Evolutionary conservation across 2,329 filamentous ascomycete species (phyloP).

Genomic region (Septoria linicola): DNA sequence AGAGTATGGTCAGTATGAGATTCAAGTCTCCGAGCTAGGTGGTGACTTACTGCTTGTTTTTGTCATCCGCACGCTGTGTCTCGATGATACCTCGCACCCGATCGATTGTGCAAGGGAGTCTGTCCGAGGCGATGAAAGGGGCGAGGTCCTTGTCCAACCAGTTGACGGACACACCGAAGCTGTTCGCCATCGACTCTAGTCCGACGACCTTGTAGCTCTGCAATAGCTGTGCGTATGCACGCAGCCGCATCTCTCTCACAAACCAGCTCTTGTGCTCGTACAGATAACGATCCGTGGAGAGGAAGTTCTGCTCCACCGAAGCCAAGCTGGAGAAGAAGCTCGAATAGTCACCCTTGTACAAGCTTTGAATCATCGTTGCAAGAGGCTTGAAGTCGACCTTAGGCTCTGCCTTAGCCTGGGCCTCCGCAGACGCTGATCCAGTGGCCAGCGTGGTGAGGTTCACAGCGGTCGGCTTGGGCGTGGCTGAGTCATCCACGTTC

Average conservation of each 20-base stretch:
- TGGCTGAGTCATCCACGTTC: slow-evolving; percentile 42
- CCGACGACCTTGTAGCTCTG: slow-evolving; percentile 97
- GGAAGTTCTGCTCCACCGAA: slow-evolving; percentile 87
- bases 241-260: slow-evolving; percentile 95
- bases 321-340: slow-evolving; percentile 89
- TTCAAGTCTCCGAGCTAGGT: background rate
- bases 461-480: slow-evolving; percentile 65
- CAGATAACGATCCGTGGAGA: slow-evolving; percentile 90
- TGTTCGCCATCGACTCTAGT: slow-evolving; percentile 93
- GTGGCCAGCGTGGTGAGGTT: slow-evolving; percentile 81
- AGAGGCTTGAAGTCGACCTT: slow-evolving; percentile 87
- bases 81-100: slow-evolving; percentile 96
- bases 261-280: slow-evolving; percentile 97
- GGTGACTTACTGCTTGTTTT: slow-evolving; percentile 79
- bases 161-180: slow-evolving; percentile 95
- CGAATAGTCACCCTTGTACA: slow-evolving; percentile 93
- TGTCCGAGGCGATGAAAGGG: slow-evolving; percentile 92
- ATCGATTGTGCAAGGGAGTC: slow-evolving; percentile 96
- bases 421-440: slow-evolving; percentile 51
- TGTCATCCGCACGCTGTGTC: slow-evolving; percentile 95
- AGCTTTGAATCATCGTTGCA: slow-evolving; percentile 80
- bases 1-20: slow-evolving; percentile 6
- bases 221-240: slow-evolving; percentile 93
- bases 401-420: slow-evolving; percentile 74
- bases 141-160: slow-evolving; percentile 94